Evolutionary conservation across 1,284 basidiomycete species (phyloP).

Genomic region (Heimioporus punctisporus): DNA sequence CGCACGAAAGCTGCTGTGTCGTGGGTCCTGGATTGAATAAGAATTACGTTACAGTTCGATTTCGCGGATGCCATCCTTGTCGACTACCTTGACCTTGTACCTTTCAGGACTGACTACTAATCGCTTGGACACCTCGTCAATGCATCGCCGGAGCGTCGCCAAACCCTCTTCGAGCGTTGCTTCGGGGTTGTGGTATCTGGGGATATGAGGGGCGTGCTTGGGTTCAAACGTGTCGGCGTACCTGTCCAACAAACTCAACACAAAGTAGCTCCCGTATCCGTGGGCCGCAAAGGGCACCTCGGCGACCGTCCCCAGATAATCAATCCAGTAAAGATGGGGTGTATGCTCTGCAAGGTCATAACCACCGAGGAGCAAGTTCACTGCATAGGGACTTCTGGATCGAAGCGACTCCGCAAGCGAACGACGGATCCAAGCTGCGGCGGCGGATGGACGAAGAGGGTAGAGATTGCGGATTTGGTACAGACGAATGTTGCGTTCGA

Average conservation of each 20-base stretch:
- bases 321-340: slow-evolving; percentile 94
- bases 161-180: slow-evolving; percentile 86
- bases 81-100: slow-evolving; percentile 91
- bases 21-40: too few relatives aligned
- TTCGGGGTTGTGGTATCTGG: slow-evolving; percentile 84
- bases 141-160: slow-evolving; percentile 82
- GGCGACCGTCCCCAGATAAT: slow-evolving; percentile 91
- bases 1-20: too few relatives aligned
- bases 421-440: slow-evolving; percentile 94
- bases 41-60: slow-evolving; percentile 63
- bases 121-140: slow-evolving; percentile 88
- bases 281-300: slow-evolving; percentile 95
- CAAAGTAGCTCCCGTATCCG: slow-evolving; percentile 95
- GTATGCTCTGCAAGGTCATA: slow-evolving; percentile 74
- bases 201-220: too few relatives aligned
- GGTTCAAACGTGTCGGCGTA: too few relatives aligned
- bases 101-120: slow-evolving; percentile 81
- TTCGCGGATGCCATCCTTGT: slow-evolving; percentile 86
- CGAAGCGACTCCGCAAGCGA: slow-evolving; percentile 90
- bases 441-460: slow-evolving; percentile 87
- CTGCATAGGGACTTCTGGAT: slow-evolving; percentile 86
- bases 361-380: slow-evolving; percentile 94
- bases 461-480: slow-evolving; percentile 96
- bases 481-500: slow-evolving; percentile 94
- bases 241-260: slow-evolving; percentile 90